Evolutionary conservation across 2,329 filamentous ascomycete species (phyloP), one percentile per base, ranked within the genome.

Genomic region (Chaetomium globosum): DNA sequence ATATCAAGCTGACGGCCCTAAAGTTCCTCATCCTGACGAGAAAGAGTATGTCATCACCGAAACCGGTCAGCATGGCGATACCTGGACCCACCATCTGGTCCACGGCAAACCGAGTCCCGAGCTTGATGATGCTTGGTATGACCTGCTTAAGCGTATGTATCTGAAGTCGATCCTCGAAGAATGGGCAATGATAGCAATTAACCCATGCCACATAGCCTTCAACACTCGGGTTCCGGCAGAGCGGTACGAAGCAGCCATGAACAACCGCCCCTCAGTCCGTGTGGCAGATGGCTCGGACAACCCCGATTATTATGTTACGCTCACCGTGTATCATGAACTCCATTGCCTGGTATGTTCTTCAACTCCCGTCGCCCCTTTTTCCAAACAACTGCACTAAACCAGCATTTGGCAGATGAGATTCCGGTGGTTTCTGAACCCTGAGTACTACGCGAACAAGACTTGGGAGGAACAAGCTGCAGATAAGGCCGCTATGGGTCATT

Each of bases 241-340:
- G 23, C 55, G 53, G 19, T 65, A 59, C 46, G 46, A 61, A 21
- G 30, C 58, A 12, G 49, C 21, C 33, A 65, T 61, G 57, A 21
- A 26, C 26, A 52, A 57, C 52, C 63, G 63, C 19, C 31, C 53
- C 19, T 58, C 63, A 1, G 63, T 58, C n/a, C 52, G 56, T 5
- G n/a, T 65, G 1, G 51, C 31, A 8, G 59, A 61, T 19, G 63
- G 58, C 23, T 61, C 58, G 2, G 52, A 43, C 3, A 30, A 60
- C n/a, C 48, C 58, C 2, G 63, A 65, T 26, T 61, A 65, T 43
- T 65, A 65, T 48, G 63, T 65, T 31, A 65, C 63, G 7, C 58
- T 65, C 23, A 65, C 63, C 6, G 54, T 65, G n/a, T 65, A 61
- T 51, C 63, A 65, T 48, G 63, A 65, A 21, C 33, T 65, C n/a